A percentile compares a stretch with the other conserved stretches of the same genome.
phyloP scores from a whole-genome alignment of 805 yeast species.

The Suhomyces vadensis region DNA sequence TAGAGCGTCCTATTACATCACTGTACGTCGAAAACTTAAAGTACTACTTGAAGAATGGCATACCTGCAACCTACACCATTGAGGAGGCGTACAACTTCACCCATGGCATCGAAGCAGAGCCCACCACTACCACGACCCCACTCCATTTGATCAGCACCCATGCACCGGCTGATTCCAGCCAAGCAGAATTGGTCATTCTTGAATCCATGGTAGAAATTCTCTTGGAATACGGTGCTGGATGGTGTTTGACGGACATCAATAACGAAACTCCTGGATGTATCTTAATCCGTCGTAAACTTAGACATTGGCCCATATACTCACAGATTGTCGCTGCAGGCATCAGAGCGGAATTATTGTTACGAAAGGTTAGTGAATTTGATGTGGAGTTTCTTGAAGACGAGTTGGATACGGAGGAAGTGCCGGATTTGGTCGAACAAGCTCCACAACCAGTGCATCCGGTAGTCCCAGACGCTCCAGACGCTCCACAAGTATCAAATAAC shows the following conservation, averaged over 20 bases:
- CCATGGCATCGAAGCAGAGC: slow-evolving; percentile 37
- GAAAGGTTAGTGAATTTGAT: slow-evolving; percentile 65
- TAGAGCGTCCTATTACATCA: slow-evolving; percentile 49
- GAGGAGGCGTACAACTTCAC: slow-evolving; percentile 70
- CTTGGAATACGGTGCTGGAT: slow-evolving; percentile 87
- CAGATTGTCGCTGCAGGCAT: slow-evolving; percentile 82
- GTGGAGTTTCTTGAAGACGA: slow-evolving; percentile 58
- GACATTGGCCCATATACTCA: slow-evolving; percentile 40
- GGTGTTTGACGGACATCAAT: slow-evolving; percentile 76
- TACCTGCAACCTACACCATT: slow-evolving; percentile 80
- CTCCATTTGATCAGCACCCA: slow-evolving; percentile 66
- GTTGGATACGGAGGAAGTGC: slow-evolving; percentile 25
- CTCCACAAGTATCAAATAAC: not conserved
- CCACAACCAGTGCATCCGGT: not conserved
- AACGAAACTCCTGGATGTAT: slow-evolving; percentile 86
- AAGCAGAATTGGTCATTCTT: slow-evolving; percentile 46
- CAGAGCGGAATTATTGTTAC: slow-evolving; percentile 77
- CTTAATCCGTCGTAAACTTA: slow-evolving; percentile 52
- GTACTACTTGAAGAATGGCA: slow-evolving; percentile 56
- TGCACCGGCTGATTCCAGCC: slow-evolving; percentile 46
- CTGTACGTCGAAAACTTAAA: slow-evolving; percentile 48
- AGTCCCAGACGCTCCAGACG: not conserved
- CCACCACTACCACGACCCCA: slow-evolving; percentile 67
- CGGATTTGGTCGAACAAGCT: no score
- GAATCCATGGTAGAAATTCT: slow-evolving; percentile 59